Evolutionary conservation across 169 alveolate species (phyloP).

Genomic region (Plasmodium billcollinsi): DNA sequence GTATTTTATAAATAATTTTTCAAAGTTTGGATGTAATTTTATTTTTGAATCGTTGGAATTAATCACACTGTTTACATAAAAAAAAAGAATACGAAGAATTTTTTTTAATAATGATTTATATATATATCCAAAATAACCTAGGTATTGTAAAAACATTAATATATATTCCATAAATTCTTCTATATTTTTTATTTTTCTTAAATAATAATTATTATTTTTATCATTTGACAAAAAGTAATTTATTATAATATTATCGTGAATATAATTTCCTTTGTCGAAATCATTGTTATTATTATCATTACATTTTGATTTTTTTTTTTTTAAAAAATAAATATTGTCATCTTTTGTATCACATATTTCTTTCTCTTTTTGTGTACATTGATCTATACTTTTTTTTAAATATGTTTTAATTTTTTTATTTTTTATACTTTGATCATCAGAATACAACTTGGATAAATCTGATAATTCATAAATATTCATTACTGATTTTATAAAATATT

Average conservation of each 20-base stretch:
- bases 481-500: no score
- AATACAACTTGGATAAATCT: no score
- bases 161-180: conserved; percentile 25
- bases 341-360: neutral
- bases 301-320: neutral
- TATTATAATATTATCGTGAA: neutral
- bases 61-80: conserved; percentile 9
- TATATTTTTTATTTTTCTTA: conserved; percentile 17
- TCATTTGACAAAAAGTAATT: conserved; percentile 3
- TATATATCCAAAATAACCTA: conserved; percentile 38
- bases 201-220: conserved; percentile 5
- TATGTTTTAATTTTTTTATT: no score
- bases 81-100: neutral
- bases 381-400: neutral
- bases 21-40: conserved; percentile 22
- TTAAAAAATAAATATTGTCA: no score
- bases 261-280: neutral
- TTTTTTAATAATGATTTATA: conserved; percentile 18
- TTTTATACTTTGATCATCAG: no score
- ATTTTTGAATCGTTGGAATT: neutral
- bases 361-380: neutral
- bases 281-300: neutral
- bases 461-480: no score
- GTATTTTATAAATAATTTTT: conserved; percentile 14
- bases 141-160: conserved; percentile 7